Evolutionary conservation across 2,329 filamentous ascomycete species (phyloP), one percentile per base, ranked within the genome.

Genomic region (Aaosphaeria arxii): DNA sequence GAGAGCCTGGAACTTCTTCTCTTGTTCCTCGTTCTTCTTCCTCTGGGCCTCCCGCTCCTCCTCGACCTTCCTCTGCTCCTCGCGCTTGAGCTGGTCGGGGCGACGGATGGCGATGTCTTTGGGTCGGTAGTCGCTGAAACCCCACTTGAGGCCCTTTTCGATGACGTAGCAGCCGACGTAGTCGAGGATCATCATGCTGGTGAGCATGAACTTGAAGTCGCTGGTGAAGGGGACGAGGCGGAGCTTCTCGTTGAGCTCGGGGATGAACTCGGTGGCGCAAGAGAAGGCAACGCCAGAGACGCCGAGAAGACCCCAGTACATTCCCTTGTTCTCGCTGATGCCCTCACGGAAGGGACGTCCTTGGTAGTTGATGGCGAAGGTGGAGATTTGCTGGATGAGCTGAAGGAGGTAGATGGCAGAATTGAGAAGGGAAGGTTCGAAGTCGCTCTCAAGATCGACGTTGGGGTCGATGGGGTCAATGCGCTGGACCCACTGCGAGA

Each of bases 361-460:
- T 73, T 99, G 94, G 77, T 99, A 99, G 78, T 99, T 99, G 78
- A 99, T 96, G 52, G 94, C 91, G 64, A 99, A 99, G 3, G 94
- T 99, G 28, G 91, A 96, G 66, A 99, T 96, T 72, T 99, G 94
- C 73, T 99, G 94, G 71, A 99, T 97, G 44, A 99, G 85, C 66
- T 97, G 94, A 38, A 99, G 83, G 29, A 99, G 88, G 72, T 97
- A 99, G 59, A 99, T 89, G 47, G 94, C 94, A 42, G 88, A 94
- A 79, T 99, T 99, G 68, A 99, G 86, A 6, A 99, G 83, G 5
- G 91, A 96, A 1, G 94, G 94, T 56, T 86, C 77, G 66, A 99
- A 99, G 58, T 97, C 92, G 59, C 91, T 90, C 73, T 99, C 94
- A 4, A 99, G 85, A 64, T 99, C 92, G 47, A 96, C 79, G 42